Evolutionary conservation across 768 basidiomycete species (phyloP).

Genomic region (Lentinula lateritia): DNA sequence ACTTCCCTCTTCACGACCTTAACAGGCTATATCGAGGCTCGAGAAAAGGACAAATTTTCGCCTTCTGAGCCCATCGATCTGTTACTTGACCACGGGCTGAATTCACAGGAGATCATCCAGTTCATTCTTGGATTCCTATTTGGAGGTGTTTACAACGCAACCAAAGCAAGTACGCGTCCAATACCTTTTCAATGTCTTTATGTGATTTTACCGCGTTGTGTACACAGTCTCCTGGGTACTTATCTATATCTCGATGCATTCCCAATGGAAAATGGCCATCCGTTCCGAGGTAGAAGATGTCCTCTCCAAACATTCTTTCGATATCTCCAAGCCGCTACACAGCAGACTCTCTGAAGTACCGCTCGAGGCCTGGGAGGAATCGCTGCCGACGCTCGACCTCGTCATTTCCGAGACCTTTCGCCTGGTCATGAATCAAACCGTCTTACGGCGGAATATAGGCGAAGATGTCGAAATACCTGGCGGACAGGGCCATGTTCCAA

Average conservation of each 20-base stretch:
- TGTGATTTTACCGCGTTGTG: background rate
- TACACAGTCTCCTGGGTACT: slow-evolving; percentile 30
- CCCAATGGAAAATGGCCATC: slow-evolving; percentile 28
- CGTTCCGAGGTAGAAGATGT: slow-evolving; percentile 22
- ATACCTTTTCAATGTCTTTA: background rate
- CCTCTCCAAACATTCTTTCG: slow-evolving; percentile 18
- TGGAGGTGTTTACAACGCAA: slow-evolving; percentile 30
- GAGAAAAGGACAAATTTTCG: slow-evolving; percentile 18
- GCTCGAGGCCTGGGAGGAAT: slow-evolving; percentile 32
- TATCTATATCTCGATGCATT: slow-evolving; percentile 25
- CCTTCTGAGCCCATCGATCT: slow-evolving; percentile 29
- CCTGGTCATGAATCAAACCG: slow-evolving; percentile 20
- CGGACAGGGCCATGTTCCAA: background rate
- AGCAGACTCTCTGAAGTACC: slow-evolving; percentile 29
- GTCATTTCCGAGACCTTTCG: slow-evolving; percentile 35
- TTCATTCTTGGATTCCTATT: slow-evolving; percentile 29
- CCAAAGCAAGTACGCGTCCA: slow-evolving; percentile 23
- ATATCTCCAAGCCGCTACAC: slow-evolving; percentile 24
- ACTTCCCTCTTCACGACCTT: slow-evolving; percentile 22
- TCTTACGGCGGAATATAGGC: slow-evolving; percentile 28
- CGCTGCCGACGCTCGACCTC: slow-evolving; percentile 30
- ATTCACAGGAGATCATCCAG: slow-evolving; percentile 23
- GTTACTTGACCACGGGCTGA: slow-evolving; percentile 23
- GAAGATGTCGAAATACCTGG: slow-evolving; percentile 21
- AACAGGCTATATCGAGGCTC: slow-evolving; percentile 19